Evolutionary conservation across 768 basidiomycete species (phyloP), one percentile per base, ranked within the genome.

Genomic region (Pleurotus pulmonarius): DNA sequence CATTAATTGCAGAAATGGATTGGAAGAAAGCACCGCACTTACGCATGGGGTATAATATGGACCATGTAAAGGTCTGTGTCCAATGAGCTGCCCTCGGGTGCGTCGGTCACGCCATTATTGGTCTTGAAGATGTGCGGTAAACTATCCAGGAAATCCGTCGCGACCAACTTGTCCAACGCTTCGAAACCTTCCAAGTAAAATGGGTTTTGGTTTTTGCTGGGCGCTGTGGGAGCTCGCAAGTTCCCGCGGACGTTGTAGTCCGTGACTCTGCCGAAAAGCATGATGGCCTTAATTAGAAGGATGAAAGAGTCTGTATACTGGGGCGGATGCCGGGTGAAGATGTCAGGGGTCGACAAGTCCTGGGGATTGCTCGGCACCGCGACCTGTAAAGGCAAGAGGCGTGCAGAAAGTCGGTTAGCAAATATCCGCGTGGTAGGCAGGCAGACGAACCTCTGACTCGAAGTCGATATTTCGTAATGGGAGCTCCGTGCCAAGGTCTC

Each of bases 11-110:
- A 34, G 11, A 34, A 34, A 34, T 37, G 22, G 48, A 56, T 46
- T 26, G 22, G 45, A 29, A 38, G 29, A 44, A 55, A n/a, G 38
- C 59, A 55, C 56, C 11, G 5, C 34, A 80, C 87, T 69, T 70
- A 92, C 90, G 92, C 91, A 66, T 94, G 87, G 16, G 92, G 92
- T 58, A 91, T 80, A 43, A 92, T 79, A 64, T 92, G 90, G 40
- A 90, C 90, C 87, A 93, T 83, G 66, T 90, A 93, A 56, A 94
- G 71, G 67, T 94, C 91, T 1, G 88, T 92, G 66, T 94, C 90
- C 40, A 93, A 72, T 7, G 74, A 76, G 34, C 78, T 79, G 46
- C 79, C 83, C 40, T 83, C 81, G 41, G 81, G 75, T 39, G 76
- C 71, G 56, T 88, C 85, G 55, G 76, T 80, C 55, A 83, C 79